Evolutionary conservation across 768 basidiomycete genomes (phyloP), one percentile per base, ranked within the genome.

Genomic region (Scleroderma bovista): DNA sequence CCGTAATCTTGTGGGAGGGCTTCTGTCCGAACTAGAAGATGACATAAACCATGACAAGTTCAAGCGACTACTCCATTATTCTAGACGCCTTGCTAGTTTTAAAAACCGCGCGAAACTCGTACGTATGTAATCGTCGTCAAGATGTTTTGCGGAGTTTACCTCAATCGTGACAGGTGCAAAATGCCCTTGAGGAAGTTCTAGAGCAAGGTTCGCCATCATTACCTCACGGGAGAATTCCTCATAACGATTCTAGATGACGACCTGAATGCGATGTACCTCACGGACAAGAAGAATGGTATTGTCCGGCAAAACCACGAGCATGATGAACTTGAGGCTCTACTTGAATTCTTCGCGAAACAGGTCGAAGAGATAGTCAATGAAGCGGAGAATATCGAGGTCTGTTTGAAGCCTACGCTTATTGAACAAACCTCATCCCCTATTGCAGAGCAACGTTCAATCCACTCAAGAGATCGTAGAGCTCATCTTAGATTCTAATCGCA

Each of bases 391-490:
- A 92, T 86, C 4, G 83, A 91, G 63, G 90, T 89, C 59, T 48
- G 73, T 63, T 20, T 24, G 19, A 3, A n/a, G 0, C 24, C 15
- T 15, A 12, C 38, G 36, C 37, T 47, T n/a, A 26, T n/a, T 13
- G 10, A 44, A 51, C 17, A 26, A 22, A 37, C 19, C 60, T 50
- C 26, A 33, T 41, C 42, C 10, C 36, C 10, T 13, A 45, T 39
- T 51, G n/a, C 23, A 41, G 92, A 81, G 77, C 48, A 97, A 98
- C 63, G 90, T 98, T 34, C 88, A 93, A 69, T 93, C 93, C 12
- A 98, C 95, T 0, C 95, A 97, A 72, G 95, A 98, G 69, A 97
- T 98, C 47, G 91, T 95, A 2, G 95, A 98, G 67, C 77, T 98
- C 51, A 93, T 97, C 60, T 76, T 98, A 36, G 95, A 98, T 66